Evolutionary conservation across 768 basidiomycete genomes (phyloP).

Genomic region (Trametes cubensis): DNA sequence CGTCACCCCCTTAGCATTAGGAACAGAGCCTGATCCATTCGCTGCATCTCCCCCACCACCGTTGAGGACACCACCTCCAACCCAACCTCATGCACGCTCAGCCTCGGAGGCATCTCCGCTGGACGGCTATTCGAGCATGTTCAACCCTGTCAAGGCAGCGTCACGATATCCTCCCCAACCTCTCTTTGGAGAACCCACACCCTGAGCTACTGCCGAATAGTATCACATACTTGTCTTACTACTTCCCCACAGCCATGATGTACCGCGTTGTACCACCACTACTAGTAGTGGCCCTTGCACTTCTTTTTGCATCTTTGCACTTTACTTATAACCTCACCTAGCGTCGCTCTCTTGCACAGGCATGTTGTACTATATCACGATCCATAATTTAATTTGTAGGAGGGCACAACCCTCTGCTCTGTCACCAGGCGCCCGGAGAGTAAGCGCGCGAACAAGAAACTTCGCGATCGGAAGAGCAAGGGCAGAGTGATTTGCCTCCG

Average conservation of each 20-base stretch:
- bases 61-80: not conserved
- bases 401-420: not conserved
- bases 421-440: too few species aligned
- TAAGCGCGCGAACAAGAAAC: not conserved
- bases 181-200: slow-evolving; percentile 14
- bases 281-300: not conserved
- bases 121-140: slow-evolving; percentile 22
- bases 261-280: slow-evolving; percentile 2
- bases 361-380: slow-evolving; percentile 12
- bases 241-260: slow-evolving; percentile 10
- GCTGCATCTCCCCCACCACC: slow-evolving; percentile 14
- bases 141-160: slow-evolving; percentile 16
- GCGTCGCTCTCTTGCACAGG: not conserved
- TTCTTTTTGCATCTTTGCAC: not conserved
- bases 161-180: slow-evolving; percentile 19
- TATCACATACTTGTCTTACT: not conserved
- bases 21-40: slow-evolving; percentile 16
- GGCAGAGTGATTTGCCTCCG: slow-evolving; percentile 7
- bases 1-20: slow-evolving; percentile 6
- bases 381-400: slow-evolving; percentile 9
- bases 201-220: not conserved
- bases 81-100: slow-evolving; percentile 2
- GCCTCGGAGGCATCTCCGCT: slow-evolving; percentile 14
- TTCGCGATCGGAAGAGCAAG: slow-evolving; percentile 11
- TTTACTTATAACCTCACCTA: not conserved